Percentiles rank a stretch among this genome's conserved stretches.
Evolutionary conservation across 768 basidiomycete genomes (phyloP).

Genomic region (Cubamyces sp.): DNA sequence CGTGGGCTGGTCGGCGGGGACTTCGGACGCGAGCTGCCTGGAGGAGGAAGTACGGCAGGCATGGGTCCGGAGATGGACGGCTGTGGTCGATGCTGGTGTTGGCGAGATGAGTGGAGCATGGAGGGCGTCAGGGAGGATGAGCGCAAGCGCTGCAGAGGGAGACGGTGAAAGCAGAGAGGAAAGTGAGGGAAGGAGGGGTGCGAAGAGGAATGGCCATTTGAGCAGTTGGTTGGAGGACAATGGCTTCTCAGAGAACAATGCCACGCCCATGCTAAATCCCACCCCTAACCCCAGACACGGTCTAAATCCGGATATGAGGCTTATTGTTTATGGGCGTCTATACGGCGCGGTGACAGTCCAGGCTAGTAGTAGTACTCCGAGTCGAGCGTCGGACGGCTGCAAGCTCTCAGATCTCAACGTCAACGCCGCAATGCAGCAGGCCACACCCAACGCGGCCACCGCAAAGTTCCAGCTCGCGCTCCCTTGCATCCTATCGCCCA

Average conservation of each 20-base stretch:
- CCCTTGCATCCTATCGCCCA: slow-evolving; percentile 50
- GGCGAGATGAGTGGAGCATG: slow-evolving; percentile 17
- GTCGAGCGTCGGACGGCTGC: too few relatives aligned
- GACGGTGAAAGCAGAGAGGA: slow-evolving; percentile 8
- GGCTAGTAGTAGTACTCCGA: too few relatives aligned
- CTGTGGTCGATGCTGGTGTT: slow-evolving; percentile 12
- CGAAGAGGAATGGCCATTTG: slow-evolving; percentile 20
- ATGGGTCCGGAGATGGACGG: slow-evolving; percentile 28
- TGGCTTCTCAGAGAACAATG: slow-evolving; percentile 23
- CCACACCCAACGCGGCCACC: slow-evolving; percentile 23
- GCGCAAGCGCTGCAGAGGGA: slow-evolving; percentile 11
- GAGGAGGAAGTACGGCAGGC: slow-evolving; percentile 19
- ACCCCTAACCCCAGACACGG: slow-evolving; percentile 7
- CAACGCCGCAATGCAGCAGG: slow-evolving; percentile 19
- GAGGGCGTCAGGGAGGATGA: slow-evolving; percentile 18
- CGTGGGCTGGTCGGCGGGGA: slow-evolving; percentile 37
- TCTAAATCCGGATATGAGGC: slow-evolving; percentile 6
- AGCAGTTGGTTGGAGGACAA: slow-evolving; percentile 19
- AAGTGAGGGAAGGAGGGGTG: slow-evolving; percentile 1
- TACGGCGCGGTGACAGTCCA: too few relatives aligned
- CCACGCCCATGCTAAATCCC: slow-evolving; percentile 13
- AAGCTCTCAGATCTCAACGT: too few relatives aligned
- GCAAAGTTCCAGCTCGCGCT: slow-evolving; percentile 44
- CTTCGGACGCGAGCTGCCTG: slow-evolving; percentile 15
- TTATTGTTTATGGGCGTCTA: slow-evolving; percentile 18